Evolutionary conservation across 2,329 filamentous ascomycete genomes (phyloP), one percentile per base, ranked within the genome.

Genomic region (Arthrobotrys sinensis): DNA sequence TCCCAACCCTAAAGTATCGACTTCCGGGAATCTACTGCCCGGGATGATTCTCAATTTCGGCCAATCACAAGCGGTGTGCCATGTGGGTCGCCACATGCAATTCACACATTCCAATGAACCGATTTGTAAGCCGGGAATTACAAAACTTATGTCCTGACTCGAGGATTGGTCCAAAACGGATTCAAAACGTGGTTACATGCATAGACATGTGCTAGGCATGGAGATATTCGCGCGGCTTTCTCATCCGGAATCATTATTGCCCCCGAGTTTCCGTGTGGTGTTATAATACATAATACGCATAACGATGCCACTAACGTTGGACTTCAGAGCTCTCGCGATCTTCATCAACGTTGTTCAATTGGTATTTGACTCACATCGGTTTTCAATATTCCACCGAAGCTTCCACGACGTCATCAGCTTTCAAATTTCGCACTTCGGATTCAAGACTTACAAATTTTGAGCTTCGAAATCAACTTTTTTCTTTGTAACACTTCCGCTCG

Each of bases 61-160:
- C 70, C 45, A 75, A 75, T 75, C 32, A 75, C 32, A 55, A 14
- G 6, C 1, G 12, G 34, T 3, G 4, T 67, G n/a, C 24, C 34
- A 62, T 53, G 50, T 60, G 32, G 55, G 19, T 36, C 57, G 24
- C 50, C 34, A 46, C 50, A 50, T 57, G 38, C 48, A 28, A 21
- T 43, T 57, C 53, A n/a, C 34, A 34, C 11, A 55, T 72, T 45
- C 32, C 14, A 38, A 28, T 12, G 34, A 7, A 64, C 14, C 48
- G 69, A 75, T 75, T 75, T 75, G 70, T 75, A 28, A 75, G 52
- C 70, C 63, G 70, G 60, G 70, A 32, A 60, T 68, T 66, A 73
- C 48, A 28, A 50, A 50, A 53, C 43, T 65, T 64, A 64, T 53
- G 46, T 60, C 69, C 69, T 73, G 69, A 73, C 69, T 73, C 69